Base-by-base conservation (phyloP, 1,284 basidiomycete species). In the Kwoniella shivajii region DNA sequence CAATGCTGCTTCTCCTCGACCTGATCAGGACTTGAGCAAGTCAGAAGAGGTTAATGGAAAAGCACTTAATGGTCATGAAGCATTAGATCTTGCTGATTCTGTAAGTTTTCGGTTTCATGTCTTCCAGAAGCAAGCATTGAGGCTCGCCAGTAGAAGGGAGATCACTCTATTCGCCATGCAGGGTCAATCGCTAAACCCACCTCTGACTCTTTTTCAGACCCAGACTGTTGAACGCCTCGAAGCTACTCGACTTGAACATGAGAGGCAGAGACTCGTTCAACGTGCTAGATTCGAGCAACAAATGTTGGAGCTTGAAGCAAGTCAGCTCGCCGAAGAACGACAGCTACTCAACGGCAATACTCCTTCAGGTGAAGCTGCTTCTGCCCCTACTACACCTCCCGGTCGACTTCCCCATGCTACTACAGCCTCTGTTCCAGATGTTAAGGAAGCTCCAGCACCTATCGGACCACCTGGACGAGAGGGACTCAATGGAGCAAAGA, bases 221-320 rank as follows among this genome's bases (percentile, higher is more conserved):
- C 50, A 52, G 37, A n/a, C 36, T 29, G 50, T 45, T 30, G 78
- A 94, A 89, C 88, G 89, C 64, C 86, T 93, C 61, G 89, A 93
- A 76, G 82, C 91, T 71, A 95, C 93, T 77, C 88, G 91, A 68
- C 80, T 90, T 64, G 90, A 94, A 76, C 90, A 95, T 74, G 90
- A 94, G 77, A 71, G 88, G 54, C 89, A 92, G 78, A 89, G 92
- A 64, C 80, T 80, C 43, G 78, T 90, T 54, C 92, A 95, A 76
- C 86, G 91, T 71, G 89, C 87, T 77, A 80, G 90, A 68, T 95
- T 96, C 74, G 93, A 94, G 77, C 90, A 93, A 67, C 90, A 95
- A 78, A 94, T 95, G 88, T 86, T 87, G 53, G 86, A 84, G 63
- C 84, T 96, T 59, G 93, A 96, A 78, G 89, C 90, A 66, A 88